Evolutionary conservation across 345 rosid genomes (phyloP).

Genomic region (Syzygium jambos): DNA sequence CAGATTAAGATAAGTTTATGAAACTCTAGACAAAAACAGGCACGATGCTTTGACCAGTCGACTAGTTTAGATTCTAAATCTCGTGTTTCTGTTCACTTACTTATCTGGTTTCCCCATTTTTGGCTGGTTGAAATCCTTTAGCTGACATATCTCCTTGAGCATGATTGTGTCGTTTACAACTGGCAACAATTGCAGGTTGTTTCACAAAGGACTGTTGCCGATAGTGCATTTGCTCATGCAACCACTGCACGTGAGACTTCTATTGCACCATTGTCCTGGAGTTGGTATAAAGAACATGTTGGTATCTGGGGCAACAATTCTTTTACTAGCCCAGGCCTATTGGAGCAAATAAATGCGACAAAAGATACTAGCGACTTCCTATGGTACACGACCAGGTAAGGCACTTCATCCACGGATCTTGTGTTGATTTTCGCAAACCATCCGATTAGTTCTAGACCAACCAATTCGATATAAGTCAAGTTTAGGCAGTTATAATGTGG

Average conservation of each 20-base stretch:
- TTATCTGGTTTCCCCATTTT: neutral
- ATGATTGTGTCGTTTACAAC: neutral
- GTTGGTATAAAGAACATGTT: slow-evolving; percentile 48
- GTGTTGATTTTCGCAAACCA: neutral
- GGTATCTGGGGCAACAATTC: slow-evolving; percentile 44
- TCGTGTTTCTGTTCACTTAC: neutral
- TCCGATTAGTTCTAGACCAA: neutral
- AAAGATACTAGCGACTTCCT: slow-evolving; percentile 50
- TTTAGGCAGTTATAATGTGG: neutral
- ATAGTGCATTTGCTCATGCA: slow-evolving; percentile 11
- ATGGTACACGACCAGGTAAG: slow-evolving; percentile 53
- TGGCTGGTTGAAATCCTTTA: neutral
- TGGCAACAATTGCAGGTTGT: slow-evolving; percentile 26
- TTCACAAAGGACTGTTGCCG: slow-evolving; percentile 38
- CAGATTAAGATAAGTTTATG: neutral
- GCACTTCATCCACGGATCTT: neutral
- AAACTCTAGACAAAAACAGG: neutral
- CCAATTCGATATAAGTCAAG: neutral
- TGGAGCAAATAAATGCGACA: slow-evolving; percentile 56
- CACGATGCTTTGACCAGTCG: neutral
- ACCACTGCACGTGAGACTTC: slow-evolving; percentile 8
- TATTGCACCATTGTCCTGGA: slow-evolving; percentile 22
- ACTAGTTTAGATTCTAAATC: neutral
- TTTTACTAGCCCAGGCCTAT: slow-evolving; percentile 23
- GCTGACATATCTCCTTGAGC: neutral